These are phyloP conservation scores for Arabis alpina DNA, from an alignment of 345 rosid genomes.

Conservation along the genomic window DNA sequence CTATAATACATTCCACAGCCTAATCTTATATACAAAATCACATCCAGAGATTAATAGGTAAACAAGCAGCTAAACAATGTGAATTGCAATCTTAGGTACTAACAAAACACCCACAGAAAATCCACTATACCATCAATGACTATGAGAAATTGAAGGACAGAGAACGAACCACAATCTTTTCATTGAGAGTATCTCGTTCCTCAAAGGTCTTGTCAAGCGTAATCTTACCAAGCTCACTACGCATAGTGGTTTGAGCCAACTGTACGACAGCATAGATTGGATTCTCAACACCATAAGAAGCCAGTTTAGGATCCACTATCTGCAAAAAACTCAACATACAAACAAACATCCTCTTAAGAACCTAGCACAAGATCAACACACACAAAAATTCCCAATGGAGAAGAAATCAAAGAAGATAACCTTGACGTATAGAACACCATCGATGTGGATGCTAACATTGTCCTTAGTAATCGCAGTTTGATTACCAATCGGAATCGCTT, in stretches of 20 bases:
- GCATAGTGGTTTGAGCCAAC: constrained; percentile 96
- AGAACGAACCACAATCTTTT: constrained; percentile 84
- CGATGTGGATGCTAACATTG: constrained; percentile 91
- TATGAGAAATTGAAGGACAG: background rate
- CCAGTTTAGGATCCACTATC: constrained; percentile 86
- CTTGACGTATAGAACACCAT: constrained; percentile 92
- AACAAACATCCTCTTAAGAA: background rate
- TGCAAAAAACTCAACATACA: constrained; percentile 31
- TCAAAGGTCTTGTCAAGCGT: constrained; percentile 98
- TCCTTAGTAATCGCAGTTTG: constrained; percentile 95
- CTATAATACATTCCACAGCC: background rate
- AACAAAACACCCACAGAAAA: background rate
- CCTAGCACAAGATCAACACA: background rate
- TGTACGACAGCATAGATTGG: constrained; percentile 91
- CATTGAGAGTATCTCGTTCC: constrained; percentile 90
- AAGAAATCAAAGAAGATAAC: constrained; percentile 36
- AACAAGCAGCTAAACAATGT: constrained; percentile 22
- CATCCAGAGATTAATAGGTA: background rate
- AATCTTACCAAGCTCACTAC: constrained; percentile 95
- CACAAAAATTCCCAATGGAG: background rate
- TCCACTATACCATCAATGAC: constrained; percentile 16
- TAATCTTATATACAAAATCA: constrained; percentile 1
- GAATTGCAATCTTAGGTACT: constrained; percentile 16
- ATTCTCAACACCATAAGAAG: constrained; percentile 96
- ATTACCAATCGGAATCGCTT: constrained; percentile 87